Evolutionary conservation across 1,139 yeast genomes (phyloP), one percentile per base, ranked within the genome.

Genomic region (Debaryomycetaceae sp.): DNA sequence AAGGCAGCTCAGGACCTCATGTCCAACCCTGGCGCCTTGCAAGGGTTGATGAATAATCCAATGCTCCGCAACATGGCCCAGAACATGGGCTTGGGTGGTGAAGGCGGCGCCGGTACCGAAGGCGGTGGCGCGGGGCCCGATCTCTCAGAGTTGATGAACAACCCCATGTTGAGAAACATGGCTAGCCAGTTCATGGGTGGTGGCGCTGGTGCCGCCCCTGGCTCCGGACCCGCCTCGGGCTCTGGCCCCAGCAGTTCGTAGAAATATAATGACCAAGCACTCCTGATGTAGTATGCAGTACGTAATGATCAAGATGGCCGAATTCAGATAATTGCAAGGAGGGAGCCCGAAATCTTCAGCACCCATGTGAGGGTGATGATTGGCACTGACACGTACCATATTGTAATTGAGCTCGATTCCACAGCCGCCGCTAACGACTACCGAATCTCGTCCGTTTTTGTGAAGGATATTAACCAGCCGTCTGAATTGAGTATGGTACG

Each of bases 1-100:
- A 86, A 83, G 61, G 93, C 94, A 49, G 97, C 97, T 24, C 93
- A 86, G 56, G 78, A 78, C 51, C 75, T 91, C 83, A 88, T 89
- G 95, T 76, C 78, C 38, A 81, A 89, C 55, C 97, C 97, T 19
- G 72, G 65, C 27, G 89, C 95, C 30, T 64, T 89, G 66, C 70
- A 65, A 41, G 77, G 78, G 35, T 63, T 89, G 55, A 78, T 89
- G 88, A 76, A 63, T 56, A 84, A 86, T 55, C 96, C 96, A 16
- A 77, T 78, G 45, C 51, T 84, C 14, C 75, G 74, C 49, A 81
- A 78, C 53, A 82, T 83, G 93, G 93, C 93, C 25, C 74, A 74
- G 44, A 73, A 63, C 38, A 65, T 83, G 57, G 77, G 83, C 7
- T 53, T 74, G 30, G 86, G 85, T 23, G 75, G 73, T 19, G 75